Evolutionary conservation across 1,139 yeast genomes (phyloP).

Genomic region (Scheffersomyces quercinus): DNA sequence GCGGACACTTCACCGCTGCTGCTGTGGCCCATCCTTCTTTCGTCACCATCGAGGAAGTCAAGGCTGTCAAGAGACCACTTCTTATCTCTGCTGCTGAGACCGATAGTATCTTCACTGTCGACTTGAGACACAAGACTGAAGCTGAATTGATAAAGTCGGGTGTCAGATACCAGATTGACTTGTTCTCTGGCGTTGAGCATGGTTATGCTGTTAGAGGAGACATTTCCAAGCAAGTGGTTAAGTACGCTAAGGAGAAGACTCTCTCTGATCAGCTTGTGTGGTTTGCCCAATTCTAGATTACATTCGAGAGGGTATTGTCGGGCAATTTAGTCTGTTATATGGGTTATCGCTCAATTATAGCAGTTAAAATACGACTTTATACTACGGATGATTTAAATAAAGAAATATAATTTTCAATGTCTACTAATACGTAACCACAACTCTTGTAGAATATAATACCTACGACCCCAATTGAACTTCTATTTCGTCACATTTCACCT

Average conservation of each 20-base stretch:
- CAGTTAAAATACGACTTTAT: no score
- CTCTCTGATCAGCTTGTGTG: slow-evolving; percentile 57
- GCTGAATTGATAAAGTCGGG: slow-evolving; percentile 47
- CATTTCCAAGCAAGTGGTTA: slow-evolving; percentile 46
- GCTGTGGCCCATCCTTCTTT: slow-evolving; percentile 84
- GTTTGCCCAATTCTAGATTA: slow-evolving; percentile 25
- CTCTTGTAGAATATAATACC: no score
- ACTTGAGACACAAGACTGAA: slow-evolving; percentile 62
- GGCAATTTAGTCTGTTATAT: no score
- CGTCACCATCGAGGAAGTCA: slow-evolving; percentile 63
- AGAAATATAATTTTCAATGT: no score
- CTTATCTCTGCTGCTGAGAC: slow-evolving; percentile 71
- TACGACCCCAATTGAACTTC: no score
- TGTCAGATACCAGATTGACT: slow-evolving; percentile 53
- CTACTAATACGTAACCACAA: no score
- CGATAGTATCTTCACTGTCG: slow-evolving; percentile 63
- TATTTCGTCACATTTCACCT: no score
- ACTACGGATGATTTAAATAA: no score
- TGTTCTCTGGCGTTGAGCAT: slow-evolving; percentile 64
- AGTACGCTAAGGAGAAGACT: slow-evolving; percentile 68
- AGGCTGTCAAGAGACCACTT: slow-evolving; percentile 57
- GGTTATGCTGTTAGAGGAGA: slow-evolving; percentile 84
- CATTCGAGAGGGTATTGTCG: no score
- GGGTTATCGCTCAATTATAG: no score
- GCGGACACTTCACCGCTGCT: slow-evolving; percentile 55